Evolutionary conservation across 2,329 filamentous ascomycete species (phyloP).

Genomic region (Trichoderma aggressivum): DNA sequence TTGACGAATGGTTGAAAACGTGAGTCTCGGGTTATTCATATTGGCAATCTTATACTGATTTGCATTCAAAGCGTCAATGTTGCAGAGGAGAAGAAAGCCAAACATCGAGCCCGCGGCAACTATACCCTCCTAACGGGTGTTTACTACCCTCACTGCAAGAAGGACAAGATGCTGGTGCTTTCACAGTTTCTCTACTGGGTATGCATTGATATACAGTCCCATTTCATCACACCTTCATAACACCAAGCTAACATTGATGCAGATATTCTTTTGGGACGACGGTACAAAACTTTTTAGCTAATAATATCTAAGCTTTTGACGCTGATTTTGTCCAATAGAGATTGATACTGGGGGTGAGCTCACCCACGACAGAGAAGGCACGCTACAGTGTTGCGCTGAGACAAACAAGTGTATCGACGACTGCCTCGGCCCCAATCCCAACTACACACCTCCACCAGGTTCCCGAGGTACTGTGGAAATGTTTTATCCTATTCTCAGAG

Average conservation of each 20-base stretch:
- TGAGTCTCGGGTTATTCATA: not conserved
- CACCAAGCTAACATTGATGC: not conserved
- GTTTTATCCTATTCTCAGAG: constrained; percentile 5
- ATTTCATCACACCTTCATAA: no score
- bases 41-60: not conserved
- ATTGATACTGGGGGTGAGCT: constrained; percentile 17
- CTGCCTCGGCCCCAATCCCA: constrained; percentile 1
- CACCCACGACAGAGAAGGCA: not conserved
- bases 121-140: constrained; percentile 1
- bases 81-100: not conserved
- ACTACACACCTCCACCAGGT: not conserved
- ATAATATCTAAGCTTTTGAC: not conserved
- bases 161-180: constrained; percentile 8
- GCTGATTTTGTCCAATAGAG: not conserved
- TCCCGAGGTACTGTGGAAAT: constrained; percentile 6
- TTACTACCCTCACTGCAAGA: constrained; percentile 6
- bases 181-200: constrained; percentile 16
- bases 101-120: constrained; percentile 7
- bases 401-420: constrained; percentile 7
- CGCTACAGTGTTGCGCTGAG: constrained; percentile 4
- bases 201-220: not conserved
- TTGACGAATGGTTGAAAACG: constrained; percentile 9
- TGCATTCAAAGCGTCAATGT: not conserved
- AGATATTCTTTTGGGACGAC: constrained; percentile 4
- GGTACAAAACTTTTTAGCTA: not conserved